A percentile compares a stretch with the other conserved stretches of the same genome.
Evolutionary conservation across 306 rosid genomes (phyloP).

Genomic region (Cicer cuneatum): DNA sequence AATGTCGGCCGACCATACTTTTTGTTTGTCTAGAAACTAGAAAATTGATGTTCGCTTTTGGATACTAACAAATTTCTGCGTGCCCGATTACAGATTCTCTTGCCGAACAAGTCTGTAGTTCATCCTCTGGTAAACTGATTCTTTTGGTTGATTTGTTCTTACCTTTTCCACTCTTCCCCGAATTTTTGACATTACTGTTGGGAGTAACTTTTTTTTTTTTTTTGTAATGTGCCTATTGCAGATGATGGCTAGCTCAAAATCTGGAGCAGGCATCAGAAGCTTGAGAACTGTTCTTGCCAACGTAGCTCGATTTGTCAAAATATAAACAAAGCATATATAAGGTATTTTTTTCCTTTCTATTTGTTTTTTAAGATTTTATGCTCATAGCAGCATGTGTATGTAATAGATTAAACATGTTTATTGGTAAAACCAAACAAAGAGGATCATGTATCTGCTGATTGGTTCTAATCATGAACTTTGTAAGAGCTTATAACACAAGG

Average conservation of each 20-base stretch:
- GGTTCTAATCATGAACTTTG: background rate
- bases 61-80: constrained; percentile 46
- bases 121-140: constrained; percentile 76
- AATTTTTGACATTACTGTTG: background rate
- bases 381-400: background rate
- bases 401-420: constrained; percentile 15
- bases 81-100: constrained; percentile 62
- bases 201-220: constrained; percentile 10
- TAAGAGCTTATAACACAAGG: constrained; percentile 4
- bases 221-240: constrained; percentile 46
- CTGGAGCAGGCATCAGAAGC: constrained; percentile 92
- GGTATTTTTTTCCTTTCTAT: constrained; percentile 24
- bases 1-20: constrained; percentile 8
- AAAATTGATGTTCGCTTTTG: constrained; percentile 19
- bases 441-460: background rate
- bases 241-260: constrained; percentile 96
- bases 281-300: constrained; percentile 80
- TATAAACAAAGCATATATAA: constrained; percentile 45
- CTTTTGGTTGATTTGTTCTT: constrained; percentile 41
- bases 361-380: constrained; percentile 17
- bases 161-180: background rate
- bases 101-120: constrained; percentile 69
- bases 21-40: background rate
- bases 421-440: background rate
- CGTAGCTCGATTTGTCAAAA: constrained; percentile 70